Base-by-base conservation (phyloP, 1,284 basidiomycete species). In the Marasmius oreades region DNA sequence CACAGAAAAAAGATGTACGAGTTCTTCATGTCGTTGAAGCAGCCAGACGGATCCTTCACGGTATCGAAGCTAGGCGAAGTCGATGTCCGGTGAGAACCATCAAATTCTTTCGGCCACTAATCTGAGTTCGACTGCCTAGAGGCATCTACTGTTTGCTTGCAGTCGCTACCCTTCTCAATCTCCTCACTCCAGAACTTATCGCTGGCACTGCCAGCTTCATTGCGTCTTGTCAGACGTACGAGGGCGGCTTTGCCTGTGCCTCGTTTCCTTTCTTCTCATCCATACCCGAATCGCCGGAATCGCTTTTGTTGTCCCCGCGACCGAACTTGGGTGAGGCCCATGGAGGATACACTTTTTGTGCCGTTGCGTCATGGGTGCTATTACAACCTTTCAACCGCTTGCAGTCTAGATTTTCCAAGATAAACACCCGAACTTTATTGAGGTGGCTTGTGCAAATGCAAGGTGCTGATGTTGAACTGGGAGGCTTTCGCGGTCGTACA, bases 281-380 rank as follows among this genome's bases (percentile, higher is more conserved):
- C 10, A 53, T 61, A 3, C 62, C 64, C 53, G 65, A 67, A 60
- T 65, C 69, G 36, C 66, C 65, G 22, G 63, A 65, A 12, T 58
- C 57, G 8, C 66, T 73, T 26, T 70, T 78, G 28, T 63, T 70
- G 1, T 69, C 69, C 8, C 77, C 84, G 1, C 80, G 84, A 12
- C 88, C 82, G 20, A 75, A 88, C 5, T 80, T 95, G 42, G 91
- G 95, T 51, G 97, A 99, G 72, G 95, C 97, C 0, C 97, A 99
- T 63, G 97, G 97, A 6, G 97, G 97, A 0, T 99, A 99, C 73
- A 93, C 95, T 0, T 97, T 91, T 68, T 99, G 97, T 67, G 86
- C 93, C 1, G 76, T 95, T 20, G 92, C 93, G 0, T 85, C 89
- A 18, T 91, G 93, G 84, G 81, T 92, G 34, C 77, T 97, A 52